A percentile compares a stretch with the other conserved stretches of the same genome.
These are phyloP conservation scores for Porpolomopsis calyptriformis DNA, from an alignment of 768 basidiomycete species.

Conservation along the genomic window DNA sequence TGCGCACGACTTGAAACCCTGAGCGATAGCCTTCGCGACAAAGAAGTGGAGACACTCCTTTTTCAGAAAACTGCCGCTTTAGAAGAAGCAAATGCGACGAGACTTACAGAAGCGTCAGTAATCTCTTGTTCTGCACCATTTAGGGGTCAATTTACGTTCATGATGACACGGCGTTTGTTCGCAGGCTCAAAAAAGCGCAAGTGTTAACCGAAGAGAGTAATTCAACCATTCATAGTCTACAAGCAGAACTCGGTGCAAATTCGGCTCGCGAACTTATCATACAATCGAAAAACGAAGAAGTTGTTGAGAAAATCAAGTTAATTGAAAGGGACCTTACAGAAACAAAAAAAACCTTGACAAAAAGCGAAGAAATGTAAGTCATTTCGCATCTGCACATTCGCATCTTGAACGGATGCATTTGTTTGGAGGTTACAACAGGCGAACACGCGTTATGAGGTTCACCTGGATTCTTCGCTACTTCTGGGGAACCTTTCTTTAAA, in stretches of 20 bases:
- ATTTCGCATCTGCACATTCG: neutral
- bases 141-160: neutral
- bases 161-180: neutral
- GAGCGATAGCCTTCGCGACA: neutral
- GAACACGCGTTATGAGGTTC: conserved; percentile 3
- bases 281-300: conserved; percentile 1
- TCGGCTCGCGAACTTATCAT: neutral
- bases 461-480: too few relatives aligned
- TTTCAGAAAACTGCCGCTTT: neutral
- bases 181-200: neutral
- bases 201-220: neutral
- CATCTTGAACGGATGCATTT: neutral
- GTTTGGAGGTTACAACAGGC: conserved; percentile 1
- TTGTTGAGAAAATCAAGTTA: neutral
- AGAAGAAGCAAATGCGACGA: neutral
- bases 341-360: neutral
- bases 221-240: neutral
- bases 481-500: too few relatives aligned
- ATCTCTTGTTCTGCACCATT: neutral
- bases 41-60: neutral
- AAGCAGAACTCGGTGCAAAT: neutral
- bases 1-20: neutral
- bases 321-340: neutral
- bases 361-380: conserved; percentile 1
- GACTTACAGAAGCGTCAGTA: neutral